Base-by-base conservation (phyloP, 345 rosid genomes). In the Ailanthus altissimus region DNA sequence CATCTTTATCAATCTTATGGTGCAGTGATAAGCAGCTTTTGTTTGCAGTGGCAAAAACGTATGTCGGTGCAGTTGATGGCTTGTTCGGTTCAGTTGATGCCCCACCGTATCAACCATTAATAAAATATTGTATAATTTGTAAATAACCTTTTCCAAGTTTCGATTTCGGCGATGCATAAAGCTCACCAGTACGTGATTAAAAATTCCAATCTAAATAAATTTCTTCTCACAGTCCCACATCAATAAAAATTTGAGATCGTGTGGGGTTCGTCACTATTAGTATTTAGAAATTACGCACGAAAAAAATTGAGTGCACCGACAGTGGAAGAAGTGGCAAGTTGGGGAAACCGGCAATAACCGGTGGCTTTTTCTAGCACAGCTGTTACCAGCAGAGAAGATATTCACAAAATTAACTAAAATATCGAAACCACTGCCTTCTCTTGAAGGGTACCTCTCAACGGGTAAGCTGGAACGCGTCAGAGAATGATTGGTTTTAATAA, bases 281-380 rank as follows among this genome's bases (percentile, higher is more conserved):
- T n/a, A n/a, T n/a, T n/a, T n/a, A n/a, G n/a, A n/a, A n/a, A n/a
- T n/a, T n/a, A n/a, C n/a, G n/a, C n/a, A n/a, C n/a, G n/a, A n/a
- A n/a, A n/a, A n/a, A 65, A 68, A 71, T n/a, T 12, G 72, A 62
- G 71, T 72, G 80, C 88, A 85, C 92, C 89, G 90, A 89, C 88
- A 85, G 77, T 77, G 54, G 28, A 14, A 36, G 2, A 57, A 64
- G 56, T 20, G 42, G 65, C 43, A 18, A 74, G 32, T 49, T 50
- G 69, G n/a, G 54, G 82, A 73, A 18, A 84, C 89, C 74, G 90
- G 69, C 83, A 68, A 72, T 73, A 46, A 45, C 88, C 87, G 79
- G 90, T 84, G 36, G 65, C 14, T 46, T 61, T 3, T 10, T 32
- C 38, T 0, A 8, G 63, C 5, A 77, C 86, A 83, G 67, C 84